These are phyloP conservation scores for Penstemon eatonii DNA, from an alignment of 257 asterid genomes.

Conservation along the genomic window DNA sequence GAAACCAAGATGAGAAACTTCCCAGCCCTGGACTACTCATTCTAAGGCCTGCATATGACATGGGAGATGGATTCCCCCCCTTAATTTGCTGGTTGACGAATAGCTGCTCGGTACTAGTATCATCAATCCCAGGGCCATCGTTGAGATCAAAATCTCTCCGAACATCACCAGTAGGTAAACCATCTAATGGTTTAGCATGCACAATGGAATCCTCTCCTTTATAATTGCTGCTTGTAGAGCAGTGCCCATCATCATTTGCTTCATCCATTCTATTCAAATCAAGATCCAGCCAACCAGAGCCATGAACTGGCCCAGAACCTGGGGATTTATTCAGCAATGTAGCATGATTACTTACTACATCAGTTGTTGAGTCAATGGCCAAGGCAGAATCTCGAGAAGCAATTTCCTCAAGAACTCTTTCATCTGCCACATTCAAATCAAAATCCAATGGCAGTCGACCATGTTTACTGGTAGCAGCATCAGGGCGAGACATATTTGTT, in stretches of 20 bases:
- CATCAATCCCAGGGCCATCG: conserved; percentile 46
- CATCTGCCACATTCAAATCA: conserved; percentile 59
- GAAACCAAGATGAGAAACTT: conserved; percentile 60
- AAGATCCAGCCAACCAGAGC: conserved; percentile 46
- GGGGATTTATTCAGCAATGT: conserved; percentile 14
- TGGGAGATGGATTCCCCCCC: conserved; percentile 21
- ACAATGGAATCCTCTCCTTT: conserved; percentile 21
- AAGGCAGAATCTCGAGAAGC: conserved; percentile 37
- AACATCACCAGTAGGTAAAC: conserved; percentile 32
- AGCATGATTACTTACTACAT: conserved; percentile 17
- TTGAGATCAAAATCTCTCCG: conserved; percentile 57
- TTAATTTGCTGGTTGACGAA: conserved; percentile 25
- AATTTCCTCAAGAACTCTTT: conserved; percentile 49
- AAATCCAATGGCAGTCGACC: conserved; percentile 46
- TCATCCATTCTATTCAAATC: conserved; percentile 60
- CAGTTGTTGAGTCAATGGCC: conserved; percentile 22
- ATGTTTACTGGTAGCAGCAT: conserved; percentile 45
- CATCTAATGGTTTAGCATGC: conserved; percentile 26
- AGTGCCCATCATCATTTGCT: conserved; percentile 36
- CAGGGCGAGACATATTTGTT: conserved; percentile 31
- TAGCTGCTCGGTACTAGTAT: conserved; percentile 21
- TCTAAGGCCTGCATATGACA: conserved; percentile 28
- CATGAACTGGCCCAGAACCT: conserved; percentile 26
- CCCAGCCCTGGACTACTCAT: conserved; percentile 46
- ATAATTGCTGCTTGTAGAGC: conserved; percentile 38